Conservation (phyloP, 2,329 filamentous ascomycete genomes). For the Aurifilum marmelostoma region DNA sequence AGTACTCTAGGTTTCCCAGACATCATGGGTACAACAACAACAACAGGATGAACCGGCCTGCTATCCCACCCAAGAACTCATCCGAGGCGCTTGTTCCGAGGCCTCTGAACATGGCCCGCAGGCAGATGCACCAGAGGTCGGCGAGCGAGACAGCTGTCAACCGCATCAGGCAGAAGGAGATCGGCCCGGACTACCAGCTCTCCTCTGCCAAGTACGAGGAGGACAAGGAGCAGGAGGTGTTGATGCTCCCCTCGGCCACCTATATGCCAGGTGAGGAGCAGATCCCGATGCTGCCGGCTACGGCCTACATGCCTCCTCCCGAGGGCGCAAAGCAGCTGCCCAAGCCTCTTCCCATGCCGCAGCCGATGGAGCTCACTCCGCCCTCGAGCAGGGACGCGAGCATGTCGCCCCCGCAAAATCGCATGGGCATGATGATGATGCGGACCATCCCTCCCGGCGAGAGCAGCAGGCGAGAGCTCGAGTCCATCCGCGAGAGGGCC, state of each 20-base stretch:
- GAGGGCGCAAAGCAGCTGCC: conserved; percentile 17
- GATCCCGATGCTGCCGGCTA: conserved; percentile 17
- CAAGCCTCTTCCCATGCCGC: conserved; percentile 21
- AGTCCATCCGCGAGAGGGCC: conserved; percentile 27
- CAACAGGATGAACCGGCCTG: conserved; percentile 4
- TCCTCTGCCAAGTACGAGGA: conserved; percentile 8
- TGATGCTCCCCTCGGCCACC: conserved; percentile 17
- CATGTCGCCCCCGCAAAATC: conserved; percentile 25
- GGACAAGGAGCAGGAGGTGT: conserved; percentile 2
- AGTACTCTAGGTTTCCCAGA: conserved; percentile 23
- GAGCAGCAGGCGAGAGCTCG: conserved; percentile 27
- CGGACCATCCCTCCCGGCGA: conserved; percentile 26
- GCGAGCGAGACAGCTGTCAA: conserved; percentile 23
- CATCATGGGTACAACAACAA: conserved; percentile 17
- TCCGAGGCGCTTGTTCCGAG: conserved; percentile 17
- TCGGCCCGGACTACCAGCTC: conserved; percentile 23
- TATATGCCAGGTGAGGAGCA: conserved; percentile 15
- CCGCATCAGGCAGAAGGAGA: conserved; percentile 10
- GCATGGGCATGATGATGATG: conserved; percentile 22
- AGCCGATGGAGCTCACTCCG: conserved; percentile 25
- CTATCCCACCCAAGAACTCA: conserved; percentile 14
- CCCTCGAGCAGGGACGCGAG: conserved; percentile 27
- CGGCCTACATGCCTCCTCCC: conserved; percentile 24
- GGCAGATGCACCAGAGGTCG: conserved; percentile 21
- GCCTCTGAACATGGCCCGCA: conserved; percentile 22